Evolutionary conservation across 805 yeast species (phyloP), one percentile per base, ranked within the genome.

Genomic region (Candida insectalens): DNA sequence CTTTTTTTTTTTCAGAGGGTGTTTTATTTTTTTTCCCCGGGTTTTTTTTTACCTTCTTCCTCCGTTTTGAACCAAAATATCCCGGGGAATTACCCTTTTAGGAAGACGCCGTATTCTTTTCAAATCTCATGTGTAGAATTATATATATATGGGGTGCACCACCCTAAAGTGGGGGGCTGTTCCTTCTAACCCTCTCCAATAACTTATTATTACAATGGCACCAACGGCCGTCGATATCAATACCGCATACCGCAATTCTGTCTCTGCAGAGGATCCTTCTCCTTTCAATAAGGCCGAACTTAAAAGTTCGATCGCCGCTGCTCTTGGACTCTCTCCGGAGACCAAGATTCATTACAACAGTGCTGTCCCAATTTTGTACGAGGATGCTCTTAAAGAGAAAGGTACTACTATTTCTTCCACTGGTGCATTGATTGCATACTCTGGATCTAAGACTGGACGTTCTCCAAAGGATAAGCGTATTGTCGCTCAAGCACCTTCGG

Each of bases 391-490:
- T 41, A 65, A 73, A 45, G 98, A 89, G 65, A 75, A 74, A 51
- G 88, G 94, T 39, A 88, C 96, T 28, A 87, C 94, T 37, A 81
- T 89, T 49, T 77, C 94, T 13, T 78, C 95, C 20, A 71, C 94
- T 29, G 98, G 98, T 57, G 96, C 97, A 31, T 70, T 89, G 46
- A 81, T 89, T 62, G 97, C 98, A 31, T 88, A 76, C 65, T 85
- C 96, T 15, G 98, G 98, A 55, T 67, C 74, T 46, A 89, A 89
- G 67, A 89, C 97, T 36, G 98, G 98, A 53, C 81, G 98, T 65
- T 89, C 96, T 23, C 98, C 98, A 58, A 83, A 83, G 68, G 98
- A 89, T 66, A 89, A 89, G 63, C 83, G 98, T 67, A 84, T 89
- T 59, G 96, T 89, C 42, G 96, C 88, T 51, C 97, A 92, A 67